Evolutionary conservation across 345 rosid genomes (phyloP), one percentile per base, ranked within the genome.

Genomic region (Toxicodendron radicans): DNA sequence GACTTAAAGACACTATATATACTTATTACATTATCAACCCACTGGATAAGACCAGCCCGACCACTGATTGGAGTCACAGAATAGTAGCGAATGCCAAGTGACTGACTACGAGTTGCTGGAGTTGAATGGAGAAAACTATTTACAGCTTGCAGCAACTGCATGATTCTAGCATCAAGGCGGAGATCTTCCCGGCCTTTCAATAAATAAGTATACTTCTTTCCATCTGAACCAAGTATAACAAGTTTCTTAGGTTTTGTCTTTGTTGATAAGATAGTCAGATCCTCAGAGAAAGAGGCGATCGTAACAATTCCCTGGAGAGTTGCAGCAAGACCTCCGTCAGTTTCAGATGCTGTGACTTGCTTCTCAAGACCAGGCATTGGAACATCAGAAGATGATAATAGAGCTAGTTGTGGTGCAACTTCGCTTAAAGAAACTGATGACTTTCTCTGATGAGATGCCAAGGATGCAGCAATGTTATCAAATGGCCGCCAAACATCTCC

Each of bases 311-410:
- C 92, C 23, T 87, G 89, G 52, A 85, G 89, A 72, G 86, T 71
- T 66, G 84, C 64, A 61, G 77, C 62, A 58, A 79, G 80, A 66
- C 79, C 83, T 41, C 76, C 68, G 9, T 89, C 87, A 75, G 89
- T 77, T 74, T 87, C 90, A 77, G 87, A 81, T 69, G 79, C 68
- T 41, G 82, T 53, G 41, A 84, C 82, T 83, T 84, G 88, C 87
- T 87, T 94, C 84, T 91, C 97, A 64, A 94, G 89, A 73, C 98
- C 98, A 79, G 98, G 98, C 97, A 94, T 85, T 75, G 98, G 98
- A 79, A 94, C 89, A 83, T 94, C 90, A 78, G 89, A 90, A 73
- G 95, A 89, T 74, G 97, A 91, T 77, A 94, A 80, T 76, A 83
- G 83, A 79, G 95, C 89, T 80, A 94, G 76, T 48, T 78, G 90